Conservation (phyloP, 2,329 filamentous ascomycete genomes). For the Clonostachys solani region DNA sequence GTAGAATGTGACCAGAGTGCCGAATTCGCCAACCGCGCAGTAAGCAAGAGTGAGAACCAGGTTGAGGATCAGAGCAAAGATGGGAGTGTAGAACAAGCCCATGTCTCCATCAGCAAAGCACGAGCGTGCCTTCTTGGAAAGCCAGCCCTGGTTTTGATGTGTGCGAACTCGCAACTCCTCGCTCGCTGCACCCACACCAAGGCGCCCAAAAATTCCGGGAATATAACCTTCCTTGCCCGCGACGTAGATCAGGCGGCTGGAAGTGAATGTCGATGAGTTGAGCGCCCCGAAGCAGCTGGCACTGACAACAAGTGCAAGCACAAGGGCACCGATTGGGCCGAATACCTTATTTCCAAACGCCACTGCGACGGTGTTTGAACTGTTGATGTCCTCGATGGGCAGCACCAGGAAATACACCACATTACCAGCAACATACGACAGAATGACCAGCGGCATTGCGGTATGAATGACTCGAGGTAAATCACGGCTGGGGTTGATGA, state of each 20-base stretch:
- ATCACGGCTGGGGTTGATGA: conserved; percentile 85
- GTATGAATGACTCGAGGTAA: conserved; percentile 94
- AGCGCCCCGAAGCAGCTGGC: conserved; percentile 92
- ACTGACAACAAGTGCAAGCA: conserved; percentile 85
- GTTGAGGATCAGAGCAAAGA: conserved; percentile 87
- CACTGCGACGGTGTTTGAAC: conserved; percentile 91
- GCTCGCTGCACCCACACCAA: conserved; percentile 60
- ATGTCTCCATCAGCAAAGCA: conserved; percentile 72
- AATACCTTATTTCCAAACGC: conserved; percentile 90
- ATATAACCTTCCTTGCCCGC: conserved; percentile 95
- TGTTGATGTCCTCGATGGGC: conserved; percentile 74
- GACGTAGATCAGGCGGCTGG: conserved; percentile 85
- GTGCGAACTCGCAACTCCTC: conserved; percentile 36
- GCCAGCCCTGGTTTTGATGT: conserved; percentile 33
- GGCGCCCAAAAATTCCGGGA: conserved; percentile 74
- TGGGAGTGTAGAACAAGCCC: conserved; percentile 88
- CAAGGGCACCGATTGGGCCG: conserved; percentile 73
- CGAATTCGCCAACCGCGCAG: conserved; percentile 83
- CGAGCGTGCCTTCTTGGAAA: conserved; percentile 53
- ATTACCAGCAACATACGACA: conserved; percentile 87
- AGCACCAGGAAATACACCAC: conserved; percentile 92
- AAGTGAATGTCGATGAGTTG: conserved; percentile 92
- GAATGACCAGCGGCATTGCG: conserved; percentile 89
- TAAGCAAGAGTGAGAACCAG: conserved; percentile 68
- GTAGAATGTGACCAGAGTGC: conserved; percentile 92